These are phyloP conservation scores for Niveomyces coronatus DNA, from an alignment of 2,329 filamentous ascomycete genomes.

Conservation along the genomic window DNA sequence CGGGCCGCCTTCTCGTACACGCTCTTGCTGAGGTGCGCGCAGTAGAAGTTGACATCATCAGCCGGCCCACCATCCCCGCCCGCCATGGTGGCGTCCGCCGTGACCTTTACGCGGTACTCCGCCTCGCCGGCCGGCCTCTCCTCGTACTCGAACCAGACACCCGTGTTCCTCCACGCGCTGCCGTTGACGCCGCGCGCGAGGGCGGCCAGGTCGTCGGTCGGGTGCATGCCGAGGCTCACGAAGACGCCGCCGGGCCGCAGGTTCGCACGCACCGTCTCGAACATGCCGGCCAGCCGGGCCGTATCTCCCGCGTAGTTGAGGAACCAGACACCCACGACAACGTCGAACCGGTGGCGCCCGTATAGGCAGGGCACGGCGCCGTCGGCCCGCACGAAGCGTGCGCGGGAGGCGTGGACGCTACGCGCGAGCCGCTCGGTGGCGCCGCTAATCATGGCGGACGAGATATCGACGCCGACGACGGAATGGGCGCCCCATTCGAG, in stretches of 20 bases:
- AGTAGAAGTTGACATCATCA: slow-evolving; percentile 1
- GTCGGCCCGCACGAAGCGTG: background rate
- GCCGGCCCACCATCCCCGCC: too few species aligned
- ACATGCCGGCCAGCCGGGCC: slow-evolving; percentile 8
- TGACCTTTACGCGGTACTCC: background rate
- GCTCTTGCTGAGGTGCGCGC: slow-evolving; percentile 9
- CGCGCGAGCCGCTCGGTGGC: background rate
- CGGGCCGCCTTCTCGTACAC: slow-evolving; percentile 10
- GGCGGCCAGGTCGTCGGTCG: slow-evolving; percentile 5
- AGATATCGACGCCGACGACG: slow-evolving; percentile 5
- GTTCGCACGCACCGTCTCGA: slow-evolving; percentile 8
- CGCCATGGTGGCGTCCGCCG: background rate
- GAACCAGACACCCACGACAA: slow-evolving; percentile 8
- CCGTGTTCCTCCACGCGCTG: background rate
- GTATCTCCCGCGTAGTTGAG: slow-evolving; percentile 9
- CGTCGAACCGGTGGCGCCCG: slow-evolving; percentile 4
- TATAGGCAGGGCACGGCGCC: background rate
- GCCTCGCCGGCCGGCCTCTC: background rate
- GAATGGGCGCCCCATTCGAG: slow-evolving; percentile 6
- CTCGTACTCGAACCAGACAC: background rate
- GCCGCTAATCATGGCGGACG: slow-evolving; percentile 2
- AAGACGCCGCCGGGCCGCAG: slow-evolving; percentile 10
- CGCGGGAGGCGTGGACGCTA: background rate
- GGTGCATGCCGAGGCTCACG: slow-evolving; percentile 7
- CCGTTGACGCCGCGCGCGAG: too few species aligned